These are phyloP conservation scores for Globisporangium megalacanthum DNA, from an alignment of 352 stramenopile species.

Conservation along the genomic window DNA sequence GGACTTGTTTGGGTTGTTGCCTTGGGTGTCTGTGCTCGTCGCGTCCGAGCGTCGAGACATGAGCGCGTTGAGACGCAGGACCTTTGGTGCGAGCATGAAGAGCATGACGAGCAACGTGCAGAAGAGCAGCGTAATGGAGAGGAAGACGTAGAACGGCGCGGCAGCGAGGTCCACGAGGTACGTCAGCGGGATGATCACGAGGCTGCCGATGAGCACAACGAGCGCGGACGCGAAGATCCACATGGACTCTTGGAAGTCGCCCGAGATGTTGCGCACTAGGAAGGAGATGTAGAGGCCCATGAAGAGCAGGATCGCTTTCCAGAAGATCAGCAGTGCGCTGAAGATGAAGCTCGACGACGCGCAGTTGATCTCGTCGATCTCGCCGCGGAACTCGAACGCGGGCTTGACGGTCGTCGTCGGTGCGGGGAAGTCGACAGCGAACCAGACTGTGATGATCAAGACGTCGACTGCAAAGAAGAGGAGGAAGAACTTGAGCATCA, in stretches of 20 bases:
- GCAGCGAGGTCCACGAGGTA: conserved; percentile 42
- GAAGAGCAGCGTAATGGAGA: conserved; percentile 20
- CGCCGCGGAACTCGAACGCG: conserved; percentile 8
- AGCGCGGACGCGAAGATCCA: conserved; percentile 52
- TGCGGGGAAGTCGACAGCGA: conserved; percentile 19
- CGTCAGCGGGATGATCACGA: conserved; percentile 45
- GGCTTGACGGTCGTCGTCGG: conserved; percentile 4
- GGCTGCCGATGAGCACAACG: conserved; percentile 39
- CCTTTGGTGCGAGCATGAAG: conserved; percentile 40
- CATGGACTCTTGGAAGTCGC: conserved; percentile 59
- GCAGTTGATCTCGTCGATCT: conserved; percentile 9
- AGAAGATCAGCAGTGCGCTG: conserved; percentile 31
- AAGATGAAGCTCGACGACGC: conserved; percentile 25
- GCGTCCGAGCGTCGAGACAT: not conserved
- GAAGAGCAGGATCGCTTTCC: conserved; percentile 28
- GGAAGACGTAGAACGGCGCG: conserved; percentile 30
- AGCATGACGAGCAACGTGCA: conserved; percentile 32
- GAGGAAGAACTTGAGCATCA: conserved; percentile 25
- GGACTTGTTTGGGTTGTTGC: too few relatives aligned
- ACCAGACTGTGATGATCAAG: conserved; percentile 22
- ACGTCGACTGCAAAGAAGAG: conserved; percentile 22
- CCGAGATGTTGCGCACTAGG: conserved; percentile 22
- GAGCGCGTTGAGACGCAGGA: conserved; percentile 27
- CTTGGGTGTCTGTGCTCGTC: not conserved
- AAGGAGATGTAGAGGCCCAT: conserved; percentile 19